Conservation (phyloP, 441 rosid species). For the Jatropha podagrica region DNA sequence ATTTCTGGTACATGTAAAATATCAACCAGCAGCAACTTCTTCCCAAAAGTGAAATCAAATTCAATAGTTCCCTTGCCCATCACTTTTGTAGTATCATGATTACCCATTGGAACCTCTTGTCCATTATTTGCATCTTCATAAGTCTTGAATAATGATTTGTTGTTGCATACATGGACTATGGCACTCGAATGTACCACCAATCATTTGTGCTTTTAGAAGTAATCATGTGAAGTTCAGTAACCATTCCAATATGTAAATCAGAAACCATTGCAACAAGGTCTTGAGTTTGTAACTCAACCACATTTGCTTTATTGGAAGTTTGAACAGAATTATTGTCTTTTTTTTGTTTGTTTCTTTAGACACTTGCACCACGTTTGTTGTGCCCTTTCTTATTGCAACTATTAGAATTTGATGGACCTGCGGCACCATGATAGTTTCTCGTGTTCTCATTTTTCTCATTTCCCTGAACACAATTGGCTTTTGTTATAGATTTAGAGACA, state of each 20-base stretch:
- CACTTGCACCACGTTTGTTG: background rate
- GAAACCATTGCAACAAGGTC: conserved; percentile 1
- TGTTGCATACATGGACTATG: background rate
- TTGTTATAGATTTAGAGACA: background rate
- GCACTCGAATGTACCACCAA: conserved; percentile 6
- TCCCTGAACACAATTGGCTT: background rate
- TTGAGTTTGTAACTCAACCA: background rate
- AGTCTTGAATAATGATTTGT: background rate
- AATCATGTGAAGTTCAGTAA: background rate
- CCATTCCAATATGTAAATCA: background rate
- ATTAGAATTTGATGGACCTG: background rate
- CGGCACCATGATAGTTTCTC: background rate
- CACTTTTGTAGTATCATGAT: background rate
- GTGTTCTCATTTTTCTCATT: background rate
- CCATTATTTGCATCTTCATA: background rate
- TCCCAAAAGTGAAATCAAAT: background rate
- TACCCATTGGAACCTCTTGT: background rate
- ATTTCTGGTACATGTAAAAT: background rate
- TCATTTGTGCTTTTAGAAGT: background rate
- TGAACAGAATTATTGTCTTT: background rate
- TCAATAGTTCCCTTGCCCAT: background rate
- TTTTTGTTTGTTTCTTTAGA: background rate
- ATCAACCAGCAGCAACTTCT: background rate
- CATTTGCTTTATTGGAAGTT: background rate
- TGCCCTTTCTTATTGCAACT: background rate